phyloP scores from a whole-genome alignment of 1,284 basidiomycete genomes.

The Albatrellus sp. region DNA sequence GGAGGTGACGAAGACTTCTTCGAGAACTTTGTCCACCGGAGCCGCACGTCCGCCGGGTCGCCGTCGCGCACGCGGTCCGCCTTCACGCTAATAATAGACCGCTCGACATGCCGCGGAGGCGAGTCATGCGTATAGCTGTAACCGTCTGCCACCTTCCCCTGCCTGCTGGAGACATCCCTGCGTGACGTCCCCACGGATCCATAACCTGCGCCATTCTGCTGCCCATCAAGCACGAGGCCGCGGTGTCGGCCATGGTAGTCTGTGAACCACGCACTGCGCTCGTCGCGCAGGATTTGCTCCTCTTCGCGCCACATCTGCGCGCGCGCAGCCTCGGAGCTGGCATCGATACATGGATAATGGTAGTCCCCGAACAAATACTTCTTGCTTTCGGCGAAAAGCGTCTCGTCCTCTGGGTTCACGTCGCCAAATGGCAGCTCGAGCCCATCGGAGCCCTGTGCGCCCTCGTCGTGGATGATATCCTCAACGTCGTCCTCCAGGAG shows the following conservation, averaged over 20 bases:
- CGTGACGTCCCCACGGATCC: slow-evolving; percentile 9
- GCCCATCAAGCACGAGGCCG: slow-evolving; percentile 13
- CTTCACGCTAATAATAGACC: slow-evolving; percentile 28
- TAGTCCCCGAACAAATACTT: slow-evolving; percentile 86
- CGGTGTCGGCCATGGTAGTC: slow-evolving; percentile 37
- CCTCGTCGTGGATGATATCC: slow-evolving; percentile 37
- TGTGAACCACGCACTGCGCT: slow-evolving; percentile 59
- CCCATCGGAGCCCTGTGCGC: slow-evolving; percentile 37
- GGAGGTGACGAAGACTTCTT: background rate
- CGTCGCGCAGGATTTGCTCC: slow-evolving; percentile 55
- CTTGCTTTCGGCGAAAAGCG: slow-evolving; percentile 57
- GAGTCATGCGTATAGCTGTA: background rate
- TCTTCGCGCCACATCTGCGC: slow-evolving; percentile 59
- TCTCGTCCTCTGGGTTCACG: slow-evolving; percentile 51
- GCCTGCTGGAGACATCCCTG: background rate
- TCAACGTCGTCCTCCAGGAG: slow-evolving; percentile 57
- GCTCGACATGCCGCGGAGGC: background rate
- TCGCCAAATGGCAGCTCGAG: slow-evolving; percentile 57
- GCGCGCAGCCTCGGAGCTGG: slow-evolving; percentile 63
- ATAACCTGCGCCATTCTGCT: slow-evolving; percentile 17
- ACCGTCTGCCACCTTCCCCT: background rate
- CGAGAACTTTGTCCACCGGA: slow-evolving; percentile 32
- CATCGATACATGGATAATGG: slow-evolving; percentile 82
- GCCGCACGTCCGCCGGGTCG: slow-evolving; percentile 24
- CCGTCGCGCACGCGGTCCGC: slow-evolving; percentile 21